phyloP scores from a whole-genome alignment of 2,329 filamentous ascomycete genomes.

The Trichoderma arundinaceum region DNA sequence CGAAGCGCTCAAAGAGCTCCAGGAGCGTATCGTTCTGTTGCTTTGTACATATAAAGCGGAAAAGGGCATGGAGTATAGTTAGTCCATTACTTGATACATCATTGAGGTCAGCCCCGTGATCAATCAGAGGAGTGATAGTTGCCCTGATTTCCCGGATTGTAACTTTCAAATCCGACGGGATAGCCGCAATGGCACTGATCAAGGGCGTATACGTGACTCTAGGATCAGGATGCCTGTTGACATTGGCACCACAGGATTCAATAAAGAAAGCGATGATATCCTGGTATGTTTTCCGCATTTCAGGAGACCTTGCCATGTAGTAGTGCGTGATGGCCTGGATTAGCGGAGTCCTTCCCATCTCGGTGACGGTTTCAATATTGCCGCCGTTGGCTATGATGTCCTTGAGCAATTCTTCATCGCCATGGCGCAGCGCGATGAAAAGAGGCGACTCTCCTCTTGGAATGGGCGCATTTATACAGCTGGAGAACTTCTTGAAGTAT shows the following conservation, averaged over 20 bases:
- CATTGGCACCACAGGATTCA: not conserved
- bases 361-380: constrained; percentile 6
- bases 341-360: constrained; percentile 11
- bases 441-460: constrained; percentile 5
- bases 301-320: not conserved
- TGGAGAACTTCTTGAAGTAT: not conserved
- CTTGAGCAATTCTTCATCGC: not conserved
- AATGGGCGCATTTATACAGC: not conserved
- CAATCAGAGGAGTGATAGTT: not conserved
- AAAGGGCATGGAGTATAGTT: constrained; percentile 6
- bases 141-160: not conserved
- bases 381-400: constrained; percentile 11
- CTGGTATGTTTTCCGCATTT: not conserved
- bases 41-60: not conserved
- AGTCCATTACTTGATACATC: not conserved
- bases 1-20: not conserved
- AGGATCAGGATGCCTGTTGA: not conserved
- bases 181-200: not conserved
- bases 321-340: constrained; percentile 4
- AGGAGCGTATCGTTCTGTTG: not conserved
- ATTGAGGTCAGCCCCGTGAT: constrained; percentile 9
- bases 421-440: not conserved
- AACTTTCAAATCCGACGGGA: not conserved
- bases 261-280: not conserved
- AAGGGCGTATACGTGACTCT: constrained; percentile 1